Conservation (phyloP, 179 eudicot species). For the Beta macrorhiza region DNA sequence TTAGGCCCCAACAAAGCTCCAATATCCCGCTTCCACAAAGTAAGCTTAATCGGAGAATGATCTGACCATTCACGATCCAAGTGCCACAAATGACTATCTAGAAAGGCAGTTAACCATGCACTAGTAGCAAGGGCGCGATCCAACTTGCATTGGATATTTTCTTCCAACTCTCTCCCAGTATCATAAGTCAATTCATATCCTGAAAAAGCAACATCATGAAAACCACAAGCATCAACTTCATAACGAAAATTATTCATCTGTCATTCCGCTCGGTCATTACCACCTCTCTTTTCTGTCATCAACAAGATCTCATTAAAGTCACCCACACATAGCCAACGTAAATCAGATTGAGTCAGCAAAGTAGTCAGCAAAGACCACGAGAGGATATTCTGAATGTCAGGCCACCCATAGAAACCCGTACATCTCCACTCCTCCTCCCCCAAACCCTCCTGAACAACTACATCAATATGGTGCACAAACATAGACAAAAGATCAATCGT, state of each 20-base stretch:
- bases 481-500: background rate
- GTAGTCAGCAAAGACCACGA: background rate
- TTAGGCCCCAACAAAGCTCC: background rate
- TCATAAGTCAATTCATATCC: background rate
- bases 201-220: background rate
- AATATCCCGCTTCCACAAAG: too few relatives aligned
- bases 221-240: background rate
- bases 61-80: background rate
- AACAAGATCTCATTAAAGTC: background rate
- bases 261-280: background rate
- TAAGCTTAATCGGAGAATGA: background rate
- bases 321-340: background rate
- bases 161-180: background rate
- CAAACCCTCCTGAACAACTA: background rate
- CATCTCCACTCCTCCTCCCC: background rate
- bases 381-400: background rate
- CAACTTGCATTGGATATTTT: background rate
- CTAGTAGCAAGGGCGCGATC: background rate
- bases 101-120: background rate
- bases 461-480: background rate
- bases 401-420: slow-evolving; percentile 17
- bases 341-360: background rate
- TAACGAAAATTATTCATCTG: background rate
- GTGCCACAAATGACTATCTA: background rate
- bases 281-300: background rate